These are phyloP conservation scores for Cicer yamashitae DNA, from an alignment of 306 rosid species.

Conservation along the genomic window DNA sequence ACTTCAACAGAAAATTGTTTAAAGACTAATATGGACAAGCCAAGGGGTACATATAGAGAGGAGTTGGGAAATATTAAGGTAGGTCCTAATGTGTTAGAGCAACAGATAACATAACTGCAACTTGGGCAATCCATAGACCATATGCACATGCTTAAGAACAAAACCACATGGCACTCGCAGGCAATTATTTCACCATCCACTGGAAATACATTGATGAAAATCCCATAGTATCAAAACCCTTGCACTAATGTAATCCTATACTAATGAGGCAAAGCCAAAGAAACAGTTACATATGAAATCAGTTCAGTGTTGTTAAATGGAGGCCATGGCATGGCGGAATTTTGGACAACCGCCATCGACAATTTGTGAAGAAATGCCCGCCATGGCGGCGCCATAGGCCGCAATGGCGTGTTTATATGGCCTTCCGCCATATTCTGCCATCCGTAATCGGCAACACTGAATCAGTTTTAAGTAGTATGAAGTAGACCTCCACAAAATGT, in stretches of 20 bases:
- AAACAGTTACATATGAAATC: constrained; percentile 16
- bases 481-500: constrained; percentile 30
- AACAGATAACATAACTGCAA: constrained; percentile 56
- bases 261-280: constrained; percentile 34
- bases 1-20: constrained; percentile 31
- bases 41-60: background rate
- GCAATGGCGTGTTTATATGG: no score
- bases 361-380: no score
- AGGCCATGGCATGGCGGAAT: no score
- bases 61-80: constrained; percentile 41
- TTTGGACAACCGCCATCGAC: no score
- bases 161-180: constrained; percentile 61
- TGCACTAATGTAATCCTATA: constrained; percentile 33
- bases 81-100: constrained; percentile 57
- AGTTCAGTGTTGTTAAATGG: background rate
- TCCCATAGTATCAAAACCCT: constrained; percentile 1
- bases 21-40: constrained; percentile 14
- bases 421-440: no score
- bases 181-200: constrained; percentile 43
- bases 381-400: no score
- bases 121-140: constrained; percentile 51
- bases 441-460: no score
- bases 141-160: constrained; percentile 66
- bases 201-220: constrained; percentile 37
- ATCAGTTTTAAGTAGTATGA: constrained; percentile 8